Evolutionary conservation across 2,329 filamentous ascomycete species (phyloP).

Genomic region (Arthrobotrys pseudoclavata): DNA sequence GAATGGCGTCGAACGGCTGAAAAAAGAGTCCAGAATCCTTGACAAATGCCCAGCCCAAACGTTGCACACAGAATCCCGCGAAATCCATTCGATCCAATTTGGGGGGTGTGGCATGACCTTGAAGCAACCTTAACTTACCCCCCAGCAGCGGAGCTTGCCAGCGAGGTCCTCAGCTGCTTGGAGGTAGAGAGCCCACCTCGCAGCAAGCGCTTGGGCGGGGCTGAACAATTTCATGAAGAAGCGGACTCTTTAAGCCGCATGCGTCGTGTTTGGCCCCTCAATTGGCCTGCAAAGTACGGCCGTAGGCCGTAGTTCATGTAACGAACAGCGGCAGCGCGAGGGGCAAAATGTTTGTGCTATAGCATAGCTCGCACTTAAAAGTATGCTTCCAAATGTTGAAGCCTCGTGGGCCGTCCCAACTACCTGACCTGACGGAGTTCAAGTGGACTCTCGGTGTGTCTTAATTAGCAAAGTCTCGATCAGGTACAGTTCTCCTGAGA

Average conservation of each 20-base stretch:
- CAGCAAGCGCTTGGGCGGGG: conserved; percentile 19
- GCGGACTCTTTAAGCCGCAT: conserved; percentile 11
- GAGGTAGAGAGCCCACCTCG: neutral
- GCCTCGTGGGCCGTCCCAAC: conserved; percentile 8
- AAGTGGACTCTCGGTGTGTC: neutral
- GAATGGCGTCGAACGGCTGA: conserved; percentile 51
- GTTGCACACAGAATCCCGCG: conserved; percentile 16
- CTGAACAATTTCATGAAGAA: conserved; percentile 15
- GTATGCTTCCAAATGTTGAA: conserved; percentile 9
- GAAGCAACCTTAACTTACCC: conserved; percentile 2
- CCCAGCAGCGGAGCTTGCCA: neutral
- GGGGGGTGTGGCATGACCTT: conserved; percentile 25
- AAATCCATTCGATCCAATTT: conserved; percentile 21
- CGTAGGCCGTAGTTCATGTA: neutral
- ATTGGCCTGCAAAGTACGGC: neutral
- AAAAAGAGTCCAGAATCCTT: neutral
- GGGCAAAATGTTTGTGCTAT: conserved; percentile 3
- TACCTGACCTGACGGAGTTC: neutral
- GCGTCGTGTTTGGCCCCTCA: neutral
- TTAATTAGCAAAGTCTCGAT: neutral
- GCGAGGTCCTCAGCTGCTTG: neutral
- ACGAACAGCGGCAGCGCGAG: conserved; percentile 4
- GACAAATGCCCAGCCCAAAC: neutral
- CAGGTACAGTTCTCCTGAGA: conserved; percentile 4
- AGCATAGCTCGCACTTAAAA: neutral